Conservation (phyloP, 495 filamentous ascomycete genomes). For the Hyaloscypha hepaticicola region DNA sequence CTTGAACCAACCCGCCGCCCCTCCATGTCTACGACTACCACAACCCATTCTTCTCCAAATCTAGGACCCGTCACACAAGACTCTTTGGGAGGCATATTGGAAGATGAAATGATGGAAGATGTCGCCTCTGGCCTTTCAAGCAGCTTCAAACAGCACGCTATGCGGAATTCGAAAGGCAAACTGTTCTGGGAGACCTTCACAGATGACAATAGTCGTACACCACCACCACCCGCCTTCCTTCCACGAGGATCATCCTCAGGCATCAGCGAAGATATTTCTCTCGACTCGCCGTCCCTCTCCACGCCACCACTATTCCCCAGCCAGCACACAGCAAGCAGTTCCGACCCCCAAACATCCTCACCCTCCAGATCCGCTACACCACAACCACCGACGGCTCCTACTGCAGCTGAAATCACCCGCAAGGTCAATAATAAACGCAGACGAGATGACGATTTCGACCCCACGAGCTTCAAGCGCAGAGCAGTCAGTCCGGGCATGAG, state of each 20-base stretch:
- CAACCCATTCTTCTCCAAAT: conserved; percentile 53
- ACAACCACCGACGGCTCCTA: conserved; percentile 40
- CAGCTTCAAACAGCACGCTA: conserved; percentile 70
- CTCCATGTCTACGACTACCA: conserved; percentile 42
- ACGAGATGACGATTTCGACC: conserved; percentile 89
- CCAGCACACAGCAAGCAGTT: conserved; percentile 17
- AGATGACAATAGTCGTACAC: conserved; percentile 48
- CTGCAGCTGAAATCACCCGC: conserved; percentile 63
- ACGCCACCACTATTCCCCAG: conserved; percentile 20
- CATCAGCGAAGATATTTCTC: conserved; percentile 62
- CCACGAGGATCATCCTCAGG: conserved; percentile 27
- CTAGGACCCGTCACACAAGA: conserved; percentile 41
- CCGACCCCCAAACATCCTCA: conserved; percentile 39
- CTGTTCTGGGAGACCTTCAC: conserved; percentile 81
- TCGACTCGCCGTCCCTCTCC: conserved; percentile 61
- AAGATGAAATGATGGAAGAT: conserved; percentile 61
- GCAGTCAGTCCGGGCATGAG: conserved; percentile 94
- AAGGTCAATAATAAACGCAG: conserved; percentile 73
- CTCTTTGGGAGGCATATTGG: conserved; percentile 56
- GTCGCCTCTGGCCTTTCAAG: conserved; percentile 49
- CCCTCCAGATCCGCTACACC: conserved; percentile 42
- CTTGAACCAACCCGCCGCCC: conserved; percentile 35
- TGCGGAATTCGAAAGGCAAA: conserved; percentile 66
- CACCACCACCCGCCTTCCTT: conserved; percentile 47
- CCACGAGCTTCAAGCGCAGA: conserved; percentile 83